phyloP scores from a whole-genome alignment of 805 yeast species.

The Sporopachydermia lactativora region DNA sequence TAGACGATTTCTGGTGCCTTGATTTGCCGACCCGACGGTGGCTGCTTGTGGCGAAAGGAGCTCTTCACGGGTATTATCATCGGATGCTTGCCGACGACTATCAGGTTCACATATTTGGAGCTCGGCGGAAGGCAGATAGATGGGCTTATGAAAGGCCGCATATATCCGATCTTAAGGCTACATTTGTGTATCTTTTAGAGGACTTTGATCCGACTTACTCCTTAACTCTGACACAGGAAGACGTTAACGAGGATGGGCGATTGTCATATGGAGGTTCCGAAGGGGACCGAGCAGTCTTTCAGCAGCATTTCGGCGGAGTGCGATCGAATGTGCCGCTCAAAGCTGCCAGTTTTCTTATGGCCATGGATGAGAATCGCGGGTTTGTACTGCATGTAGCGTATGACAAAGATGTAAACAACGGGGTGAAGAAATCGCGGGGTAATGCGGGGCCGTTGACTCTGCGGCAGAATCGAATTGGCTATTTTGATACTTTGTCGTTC shows the following conservation, averaged over 20 bases:
- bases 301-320: constrained; percentile 1
- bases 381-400: neutral
- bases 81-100: constrained; percentile 1
- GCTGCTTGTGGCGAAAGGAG: neutral
- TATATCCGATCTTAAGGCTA: neutral
- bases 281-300: neutral
- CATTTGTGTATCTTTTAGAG: neutral
- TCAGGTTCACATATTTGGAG: neutral
- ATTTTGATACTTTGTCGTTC: neutral
- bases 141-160: constrained; percentile 1
- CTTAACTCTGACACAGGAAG: neutral
- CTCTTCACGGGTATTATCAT: neutral
- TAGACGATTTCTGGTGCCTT: neutral
- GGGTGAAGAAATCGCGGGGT: neutral
- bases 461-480: neutral
- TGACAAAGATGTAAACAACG: neutral
- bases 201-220: neutral
- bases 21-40: neutral
- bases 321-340: neutral
- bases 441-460: neutral
- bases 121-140: neutral
- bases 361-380: neutral
- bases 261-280: neutral
- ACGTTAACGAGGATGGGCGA: neutral
- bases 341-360: neutral